phyloP scores from a whole-genome alignment of 2,329 filamentous ascomycete genomes.

The Hirsutella minnesotensis region DNA sequence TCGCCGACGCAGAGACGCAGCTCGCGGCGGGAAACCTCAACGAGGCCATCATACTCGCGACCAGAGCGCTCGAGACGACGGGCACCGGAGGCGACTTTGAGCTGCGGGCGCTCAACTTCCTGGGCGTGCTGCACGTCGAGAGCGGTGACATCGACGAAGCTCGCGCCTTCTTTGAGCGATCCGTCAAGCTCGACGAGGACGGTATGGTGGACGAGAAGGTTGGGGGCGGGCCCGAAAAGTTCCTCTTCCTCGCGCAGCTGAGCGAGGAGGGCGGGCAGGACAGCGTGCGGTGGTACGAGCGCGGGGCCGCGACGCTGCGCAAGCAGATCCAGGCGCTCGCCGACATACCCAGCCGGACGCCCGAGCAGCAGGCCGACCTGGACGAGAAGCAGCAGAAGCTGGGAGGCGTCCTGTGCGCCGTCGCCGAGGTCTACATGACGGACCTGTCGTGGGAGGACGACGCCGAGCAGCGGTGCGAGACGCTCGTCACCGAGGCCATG shows the following conservation, averaged over 20 bases:
- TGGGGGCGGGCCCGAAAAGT: slow-evolving; percentile 85
- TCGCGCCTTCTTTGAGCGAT: slow-evolving; percentile 57
- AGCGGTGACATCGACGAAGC: slow-evolving; percentile 71
- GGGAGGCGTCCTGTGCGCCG: slow-evolving; percentile 83
- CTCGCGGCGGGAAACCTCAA: slow-evolving; percentile 30
- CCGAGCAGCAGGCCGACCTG: slow-evolving; percentile 29
- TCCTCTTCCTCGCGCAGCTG: slow-evolving; percentile 86
- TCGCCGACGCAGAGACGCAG: slow-evolving; percentile 28
- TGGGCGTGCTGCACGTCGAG: slow-evolving; percentile 75
- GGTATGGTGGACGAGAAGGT: slow-evolving; percentile 57
- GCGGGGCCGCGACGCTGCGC: slow-evolving; percentile 61
- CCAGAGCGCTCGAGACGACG: slow-evolving; percentile 29
- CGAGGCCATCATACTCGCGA: slow-evolving; percentile 26
- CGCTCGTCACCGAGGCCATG: slow-evolving; percentile 80
- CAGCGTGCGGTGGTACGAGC: slow-evolving; percentile 56
- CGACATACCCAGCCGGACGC: slow-evolving; percentile 25
- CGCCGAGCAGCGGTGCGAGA: slow-evolving; percentile 79
- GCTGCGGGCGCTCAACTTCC: slow-evolving; percentile 58
- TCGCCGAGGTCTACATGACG: slow-evolving; percentile 98
- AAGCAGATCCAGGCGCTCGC: slow-evolving; percentile 56
- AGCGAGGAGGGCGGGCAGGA: slow-evolving; percentile 58
- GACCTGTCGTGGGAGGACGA: slow-evolving; percentile 89
- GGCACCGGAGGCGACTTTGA: slow-evolving; percentile 35
- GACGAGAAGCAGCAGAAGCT: slow-evolving; percentile 69
- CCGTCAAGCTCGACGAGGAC: slow-evolving; percentile 65